phyloP scores from a whole-genome alignment of 78 protist species.

The Cavenderia fasciculata region DNA sequence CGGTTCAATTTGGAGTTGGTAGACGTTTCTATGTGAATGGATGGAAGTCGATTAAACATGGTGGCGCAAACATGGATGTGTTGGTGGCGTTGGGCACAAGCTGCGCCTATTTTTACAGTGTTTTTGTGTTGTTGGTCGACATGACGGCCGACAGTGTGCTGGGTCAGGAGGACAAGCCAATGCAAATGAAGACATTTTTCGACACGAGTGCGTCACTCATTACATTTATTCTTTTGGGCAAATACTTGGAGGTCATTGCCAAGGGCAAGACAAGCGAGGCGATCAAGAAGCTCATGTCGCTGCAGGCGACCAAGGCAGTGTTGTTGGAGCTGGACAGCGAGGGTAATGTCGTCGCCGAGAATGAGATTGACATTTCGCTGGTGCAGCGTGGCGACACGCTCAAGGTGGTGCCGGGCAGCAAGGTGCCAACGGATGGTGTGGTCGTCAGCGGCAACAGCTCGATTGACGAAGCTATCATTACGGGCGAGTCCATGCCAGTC shows the following conservation, averaged over 20 bases:
- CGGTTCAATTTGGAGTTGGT: constrained; percentile 87
- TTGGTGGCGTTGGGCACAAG: constrained; percentile 90
- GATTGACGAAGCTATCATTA: constrained; percentile 94
- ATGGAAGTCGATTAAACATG: constrained; percentile 75
- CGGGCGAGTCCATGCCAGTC: constrained; percentile 95
- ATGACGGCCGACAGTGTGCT: background rate
- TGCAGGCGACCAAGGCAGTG: constrained; percentile 80
- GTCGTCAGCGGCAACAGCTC: constrained; percentile 62
- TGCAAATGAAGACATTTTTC: constrained; percentile 75
- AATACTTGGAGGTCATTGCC: constrained; percentile 91
- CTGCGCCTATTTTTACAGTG: constrained; percentile 90
- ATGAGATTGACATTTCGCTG: constrained; percentile 64
- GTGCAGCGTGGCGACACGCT: constrained; percentile 87
- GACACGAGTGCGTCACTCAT: constrained; percentile 85
- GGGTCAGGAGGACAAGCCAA: background rate
- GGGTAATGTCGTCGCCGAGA: constrained; percentile 36
- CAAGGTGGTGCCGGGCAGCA: constrained; percentile 88
- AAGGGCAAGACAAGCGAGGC: constrained; percentile 92
- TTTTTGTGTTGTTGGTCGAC: constrained; percentile 59
- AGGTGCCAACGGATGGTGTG: constrained; percentile 87
- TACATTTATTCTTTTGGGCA: constrained; percentile 93
- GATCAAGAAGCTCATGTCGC: constrained; percentile 62
- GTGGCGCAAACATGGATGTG: constrained; percentile 94
- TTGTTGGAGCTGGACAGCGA: constrained; percentile 25
- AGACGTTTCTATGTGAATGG: constrained; percentile 85